A percentile compares a stretch with the other conserved stretches of the same genome.
Evolutionary conservation across 2,329 filamentous ascomycete species (phyloP).

Genomic region (Zasmidium citrigriseum): DNA sequence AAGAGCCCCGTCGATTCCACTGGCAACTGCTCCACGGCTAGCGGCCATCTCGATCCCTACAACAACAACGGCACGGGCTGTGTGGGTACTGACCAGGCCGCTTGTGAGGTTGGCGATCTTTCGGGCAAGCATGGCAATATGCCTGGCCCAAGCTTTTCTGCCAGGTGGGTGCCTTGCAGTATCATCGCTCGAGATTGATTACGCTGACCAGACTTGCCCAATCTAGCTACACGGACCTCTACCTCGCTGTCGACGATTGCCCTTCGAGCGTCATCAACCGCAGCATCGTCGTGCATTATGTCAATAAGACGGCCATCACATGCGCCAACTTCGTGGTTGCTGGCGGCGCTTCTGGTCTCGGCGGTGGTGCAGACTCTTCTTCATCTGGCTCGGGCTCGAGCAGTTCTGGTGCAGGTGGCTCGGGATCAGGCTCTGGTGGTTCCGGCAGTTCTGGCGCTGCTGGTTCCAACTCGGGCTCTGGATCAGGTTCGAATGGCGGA

Average conservation of each 20-base stretch:
- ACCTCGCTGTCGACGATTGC: slow-evolving; percentile 45
- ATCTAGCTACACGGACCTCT: slow-evolving; percentile 51
- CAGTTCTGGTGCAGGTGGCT: slow-evolving; percentile 4
- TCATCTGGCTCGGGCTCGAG: slow-evolving; percentile 10
- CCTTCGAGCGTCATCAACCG: slow-evolving; percentile 53
- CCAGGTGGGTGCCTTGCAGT: slow-evolving; percentile 26
- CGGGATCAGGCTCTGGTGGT: neutral
- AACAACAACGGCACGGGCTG: slow-evolving; percentile 42
- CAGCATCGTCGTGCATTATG: slow-evolving; percentile 56
- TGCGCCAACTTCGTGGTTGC: slow-evolving; percentile 56
- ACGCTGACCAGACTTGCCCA: neutral
- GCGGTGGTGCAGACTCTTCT: slow-evolving; percentile 9
- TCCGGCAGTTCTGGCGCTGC: neutral
- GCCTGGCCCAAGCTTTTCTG: slow-evolving; percentile 31
- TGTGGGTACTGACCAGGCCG: slow-evolving; percentile 38
- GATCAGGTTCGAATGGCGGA: neutral
- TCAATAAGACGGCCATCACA: slow-evolving; percentile 55
- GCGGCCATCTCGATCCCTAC: slow-evolving; percentile 47
- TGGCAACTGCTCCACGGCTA: slow-evolving; percentile 46
- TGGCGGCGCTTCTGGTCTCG: slow-evolving; percentile 13
- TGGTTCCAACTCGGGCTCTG: slow-evolving; percentile 2
- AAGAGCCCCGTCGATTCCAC: slow-evolving; percentile 42
- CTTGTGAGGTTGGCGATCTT: slow-evolving; percentile 48
- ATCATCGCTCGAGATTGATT: neutral
- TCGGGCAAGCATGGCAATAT: slow-evolving; percentile 49